A percentile compares a stretch with the other conserved stretches of the same genome.
Evolutionary conservation across 768 basidiomycete genomes (phyloP).

Genomic region (Fomitopsis pulvina): DNA sequence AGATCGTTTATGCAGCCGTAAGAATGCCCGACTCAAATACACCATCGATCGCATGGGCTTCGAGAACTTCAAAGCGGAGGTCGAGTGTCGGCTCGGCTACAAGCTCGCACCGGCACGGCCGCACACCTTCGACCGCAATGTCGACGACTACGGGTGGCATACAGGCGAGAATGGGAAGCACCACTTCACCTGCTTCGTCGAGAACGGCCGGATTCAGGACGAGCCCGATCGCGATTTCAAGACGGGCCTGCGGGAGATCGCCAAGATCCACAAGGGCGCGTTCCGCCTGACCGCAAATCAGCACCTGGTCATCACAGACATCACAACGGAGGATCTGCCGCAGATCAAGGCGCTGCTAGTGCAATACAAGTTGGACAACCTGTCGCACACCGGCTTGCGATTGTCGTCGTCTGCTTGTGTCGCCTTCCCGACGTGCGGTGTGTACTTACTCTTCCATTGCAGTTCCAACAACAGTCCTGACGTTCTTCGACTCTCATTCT

Average conservation of each 20-base stretch:
- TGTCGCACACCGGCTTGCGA: slow-evolving; percentile 71
- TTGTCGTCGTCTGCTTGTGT: slow-evolving; percentile 94
- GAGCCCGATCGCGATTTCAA: slow-evolving; percentile 89
- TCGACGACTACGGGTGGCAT: slow-evolving; percentile 94
- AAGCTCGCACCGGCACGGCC: slow-evolving; percentile 64
- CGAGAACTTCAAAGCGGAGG: slow-evolving; percentile 78
- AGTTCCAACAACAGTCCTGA: background rate
- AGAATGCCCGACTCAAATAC: slow-evolving; percentile 91
- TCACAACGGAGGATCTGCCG: slow-evolving; percentile 64
- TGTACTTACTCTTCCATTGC: slow-evolving; percentile 12
- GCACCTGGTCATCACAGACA: slow-evolving; percentile 83
- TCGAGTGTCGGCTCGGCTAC: slow-evolving; percentile 85
- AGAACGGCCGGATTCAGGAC: slow-evolving; percentile 97
- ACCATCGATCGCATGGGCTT: slow-evolving; percentile 96
- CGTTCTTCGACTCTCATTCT: background rate
- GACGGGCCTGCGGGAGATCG: slow-evolving; percentile 87
- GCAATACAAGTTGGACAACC: slow-evolving; percentile 86
- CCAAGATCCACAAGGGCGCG: slow-evolving; percentile 87
- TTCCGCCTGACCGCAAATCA: slow-evolving; percentile 96
- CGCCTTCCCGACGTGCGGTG: slow-evolving; percentile 90
- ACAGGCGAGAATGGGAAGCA: slow-evolving; percentile 82
- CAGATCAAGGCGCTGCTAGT: slow-evolving; percentile 73
- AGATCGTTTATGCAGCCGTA: slow-evolving; percentile 25
- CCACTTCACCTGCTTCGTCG: slow-evolving; percentile 92
- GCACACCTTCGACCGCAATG: slow-evolving; percentile 80